These are phyloP conservation scores for Cantharellus cinnabarinus DNA, from an alignment of 768 basidiomycete species.

Conservation along the genomic window DNA sequence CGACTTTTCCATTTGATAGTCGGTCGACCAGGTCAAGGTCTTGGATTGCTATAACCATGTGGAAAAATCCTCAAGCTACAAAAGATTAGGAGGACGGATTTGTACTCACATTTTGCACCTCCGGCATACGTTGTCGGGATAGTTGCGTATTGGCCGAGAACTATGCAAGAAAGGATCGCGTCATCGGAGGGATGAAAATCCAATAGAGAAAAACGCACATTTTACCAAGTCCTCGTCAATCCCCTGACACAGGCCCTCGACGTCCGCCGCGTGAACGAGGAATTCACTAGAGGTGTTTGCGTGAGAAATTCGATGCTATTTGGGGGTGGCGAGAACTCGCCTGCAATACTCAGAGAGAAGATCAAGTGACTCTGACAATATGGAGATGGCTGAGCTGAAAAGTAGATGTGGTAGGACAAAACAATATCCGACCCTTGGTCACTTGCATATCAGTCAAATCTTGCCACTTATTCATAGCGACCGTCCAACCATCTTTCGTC, in stretches of 20 bases:
- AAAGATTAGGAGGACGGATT: not conserved
- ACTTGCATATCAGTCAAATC: slow-evolving; percentile 89
- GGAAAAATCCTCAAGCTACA: not conserved
- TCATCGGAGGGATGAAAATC: not conserved
- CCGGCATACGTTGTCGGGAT: slow-evolving; percentile 96
- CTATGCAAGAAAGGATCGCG: slow-evolving; percentile 22
- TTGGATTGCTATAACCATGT: slow-evolving; percentile 33
- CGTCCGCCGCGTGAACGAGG: slow-evolving; percentile 92
- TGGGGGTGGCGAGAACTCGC: slow-evolving; percentile 17
- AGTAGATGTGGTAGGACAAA: not conserved
- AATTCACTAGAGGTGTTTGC: slow-evolving; percentile 46
- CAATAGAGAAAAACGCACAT: slow-evolving; percentile 27
- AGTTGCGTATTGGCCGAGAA: slow-evolving; percentile 73
- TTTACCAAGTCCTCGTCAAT: slow-evolving; percentile 77
- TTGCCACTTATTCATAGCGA: slow-evolving; percentile 99
- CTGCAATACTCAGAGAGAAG: slow-evolving; percentile 66
- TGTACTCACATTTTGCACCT: slow-evolving; percentile 61
- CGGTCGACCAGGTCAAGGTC: slow-evolving; percentile 66
- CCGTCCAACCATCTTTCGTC: slow-evolving; percentile 58
- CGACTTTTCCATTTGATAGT: slow-evolving; percentile 66
- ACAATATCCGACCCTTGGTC: slow-evolving; percentile 34
- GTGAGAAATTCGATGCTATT: not conserved
- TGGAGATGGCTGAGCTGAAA: not conserved
- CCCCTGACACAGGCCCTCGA: slow-evolving; percentile 91
- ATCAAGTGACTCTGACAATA: slow-evolving; percentile 45